Percentiles rank a stretch among this genome's conserved stretches.
Conservation (phyloP, 768 basidiomycete genomes). For the Lentinula edodes region DNA sequence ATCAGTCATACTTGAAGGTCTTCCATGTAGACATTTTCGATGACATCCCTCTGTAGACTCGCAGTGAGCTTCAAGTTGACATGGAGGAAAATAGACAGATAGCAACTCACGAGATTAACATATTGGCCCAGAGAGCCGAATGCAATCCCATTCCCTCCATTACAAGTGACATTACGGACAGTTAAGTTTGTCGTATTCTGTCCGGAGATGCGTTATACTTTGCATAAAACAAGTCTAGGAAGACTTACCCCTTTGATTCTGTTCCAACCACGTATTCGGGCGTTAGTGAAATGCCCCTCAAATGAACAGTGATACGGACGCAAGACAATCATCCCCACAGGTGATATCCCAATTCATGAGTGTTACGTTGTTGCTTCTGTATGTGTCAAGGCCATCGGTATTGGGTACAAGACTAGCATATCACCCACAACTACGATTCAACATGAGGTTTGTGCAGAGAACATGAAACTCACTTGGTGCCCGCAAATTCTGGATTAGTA, state of each 20-base stretch:
- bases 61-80: not conserved
- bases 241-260: conserved; percentile 50
- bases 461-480: conserved; percentile 41
- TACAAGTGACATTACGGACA: conserved; percentile 43
- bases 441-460: conserved; percentile 37
- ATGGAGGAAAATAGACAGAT: not conserved
- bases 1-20: conserved; percentile 31
- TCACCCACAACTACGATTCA: not conserved
- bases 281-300: not conserved
- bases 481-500: conserved; percentile 40
- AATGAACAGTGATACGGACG: not conserved
- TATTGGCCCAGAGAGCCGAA: conserved; percentile 59
- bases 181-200: conserved; percentile 53
- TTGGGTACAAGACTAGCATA: conserved; percentile 45
- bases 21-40: conserved; percentile 45
- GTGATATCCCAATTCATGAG: conserved; percentile 57
- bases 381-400: conserved; percentile 59
- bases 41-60: conserved; percentile 41
- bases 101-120: conserved; percentile 34
- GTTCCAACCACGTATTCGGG: conserved; percentile 10
- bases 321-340: conserved; percentile 61
- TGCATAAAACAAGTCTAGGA: not conserved
- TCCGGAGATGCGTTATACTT: not conserved
- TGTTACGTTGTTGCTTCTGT: conserved; percentile 40
- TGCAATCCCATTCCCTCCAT: conserved; percentile 57